Evolutionary conservation across 306 rosid genomes (phyloP).

Genomic region (Elaeagnus macrophylla): DNA sequence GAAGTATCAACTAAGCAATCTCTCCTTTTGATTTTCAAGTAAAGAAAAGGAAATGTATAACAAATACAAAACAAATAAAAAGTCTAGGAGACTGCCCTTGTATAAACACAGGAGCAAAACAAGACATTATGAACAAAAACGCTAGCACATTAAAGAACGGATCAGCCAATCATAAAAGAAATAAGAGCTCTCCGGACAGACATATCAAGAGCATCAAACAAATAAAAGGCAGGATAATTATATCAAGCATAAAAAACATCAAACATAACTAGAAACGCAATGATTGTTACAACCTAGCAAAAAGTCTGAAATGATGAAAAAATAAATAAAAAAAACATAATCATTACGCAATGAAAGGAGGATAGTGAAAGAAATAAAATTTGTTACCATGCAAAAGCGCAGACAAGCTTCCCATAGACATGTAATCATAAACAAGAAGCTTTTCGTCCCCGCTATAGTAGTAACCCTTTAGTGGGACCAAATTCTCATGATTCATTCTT

Average conservation of each 20-base stretch:
- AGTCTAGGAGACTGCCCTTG: no score
- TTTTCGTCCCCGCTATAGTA: conserved; percentile 65
- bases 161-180: no score
- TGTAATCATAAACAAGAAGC: conserved; percentile 70
- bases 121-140: no score
- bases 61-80: no score
- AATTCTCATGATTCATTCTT: conserved; percentile 56
- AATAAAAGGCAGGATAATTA: no score
- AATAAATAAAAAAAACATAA: conserved; percentile 9
- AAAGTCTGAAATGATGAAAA: conserved; percentile 6
- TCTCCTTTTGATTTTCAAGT: no score
- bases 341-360: conserved; percentile 11
- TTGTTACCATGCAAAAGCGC: conserved; percentile 77
- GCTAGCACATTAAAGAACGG: no score
- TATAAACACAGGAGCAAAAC: no score
- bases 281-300: conserved; percentile 6
- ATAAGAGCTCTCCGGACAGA: no score
- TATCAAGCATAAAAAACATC: not conserved
- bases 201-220: no score
- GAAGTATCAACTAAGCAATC: no score
- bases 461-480: conserved; percentile 68
- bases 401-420: conserved; percentile 94
- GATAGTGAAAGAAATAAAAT: conserved; percentile 15
- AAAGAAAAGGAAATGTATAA: no score
- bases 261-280: conserved; percentile 24